These are phyloP conservation scores for Oligophagozyma castellii DNA, from an alignment of 1,139 yeast genomes.

Conservation along the genomic window DNA sequence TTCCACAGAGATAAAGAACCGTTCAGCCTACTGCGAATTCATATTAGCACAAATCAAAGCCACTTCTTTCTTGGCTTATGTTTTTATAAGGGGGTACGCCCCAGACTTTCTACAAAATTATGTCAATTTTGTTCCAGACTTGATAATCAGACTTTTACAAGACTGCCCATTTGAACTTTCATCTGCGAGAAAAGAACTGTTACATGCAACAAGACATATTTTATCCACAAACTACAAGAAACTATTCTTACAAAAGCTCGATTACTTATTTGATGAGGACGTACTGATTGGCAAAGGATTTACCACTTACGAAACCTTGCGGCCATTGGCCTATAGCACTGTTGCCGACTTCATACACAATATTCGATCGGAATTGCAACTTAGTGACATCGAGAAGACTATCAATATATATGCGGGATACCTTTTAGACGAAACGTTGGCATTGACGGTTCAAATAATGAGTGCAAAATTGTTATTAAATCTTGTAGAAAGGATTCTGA, in stretches of 20 bases:
- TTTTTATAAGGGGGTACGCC: constrained; percentile 74
- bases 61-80: constrained; percentile 87
- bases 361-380: constrained; percentile 71
- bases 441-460: constrained; percentile 90
- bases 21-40: constrained; percentile 78
- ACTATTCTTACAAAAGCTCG: constrained; percentile 75
- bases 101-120: constrained; percentile 47
- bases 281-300: constrained; percentile 87
- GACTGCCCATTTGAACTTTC: constrained; percentile 97
- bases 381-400: constrained; percentile 79
- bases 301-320: constrained; percentile 75
- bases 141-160: constrained; percentile 71
- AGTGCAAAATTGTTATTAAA: constrained; percentile 84
- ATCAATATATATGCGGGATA: constrained; percentile 73
- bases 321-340: constrained; percentile 86
- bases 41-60: constrained; percentile 95
- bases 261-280: constrained; percentile 70
- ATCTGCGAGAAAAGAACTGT: constrained; percentile 79
- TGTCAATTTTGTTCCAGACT: constrained; percentile 71
- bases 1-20: constrained; percentile 59
- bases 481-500: constrained; percentile 78
- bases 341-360: constrained; percentile 94
- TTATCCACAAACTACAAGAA: constrained; percentile 77
- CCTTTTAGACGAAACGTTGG: constrained; percentile 69
- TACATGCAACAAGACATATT: constrained; percentile 91